phyloP scores from a whole-genome alignment of 148 eudicot genomes.

The Heliosperma pusillum region DNA sequence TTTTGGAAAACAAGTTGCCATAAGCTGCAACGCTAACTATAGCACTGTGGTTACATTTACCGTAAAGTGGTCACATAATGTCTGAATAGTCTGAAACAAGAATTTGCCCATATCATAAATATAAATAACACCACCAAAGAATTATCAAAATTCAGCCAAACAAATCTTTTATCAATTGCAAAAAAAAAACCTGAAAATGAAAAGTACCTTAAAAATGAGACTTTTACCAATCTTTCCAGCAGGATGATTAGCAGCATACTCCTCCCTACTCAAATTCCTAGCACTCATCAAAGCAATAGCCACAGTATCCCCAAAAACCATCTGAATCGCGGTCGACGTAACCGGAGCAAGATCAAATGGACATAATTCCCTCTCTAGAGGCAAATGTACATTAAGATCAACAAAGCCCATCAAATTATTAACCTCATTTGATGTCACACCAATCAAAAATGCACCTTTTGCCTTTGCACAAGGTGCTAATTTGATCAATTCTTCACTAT shows the following conservation, averaged over 20 bases:
- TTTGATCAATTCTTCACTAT: conserved; percentile 62
- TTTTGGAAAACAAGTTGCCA: too few relatives aligned
- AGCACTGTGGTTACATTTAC: too few relatives aligned
- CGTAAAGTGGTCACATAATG: too few relatives aligned
- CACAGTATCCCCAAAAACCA: conserved; percentile 96
- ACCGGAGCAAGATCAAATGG: conserved; percentile 95
- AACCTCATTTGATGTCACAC: conserved; percentile 57
- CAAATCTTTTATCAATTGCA: not conserved
- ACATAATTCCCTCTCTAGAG: conserved; percentile 86
- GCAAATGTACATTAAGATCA: conserved; percentile 83
- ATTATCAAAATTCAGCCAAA: not conserved
- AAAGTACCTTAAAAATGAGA: conserved; percentile 79
- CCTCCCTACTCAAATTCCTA: conserved; percentile 65
- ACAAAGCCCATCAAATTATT: conserved; percentile 54
- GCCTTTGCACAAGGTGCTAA: conserved; percentile 91
- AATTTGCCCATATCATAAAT: too few relatives aligned
- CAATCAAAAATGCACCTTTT: conserved; percentile 64
- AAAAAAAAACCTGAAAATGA: not conserved
- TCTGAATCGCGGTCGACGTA: conserved; percentile 96
- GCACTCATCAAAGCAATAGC: conserved; percentile 91
- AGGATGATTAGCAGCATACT: conserved; percentile 90
- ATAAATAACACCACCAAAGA: not conserved
- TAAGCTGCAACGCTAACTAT: too few relatives aligned
- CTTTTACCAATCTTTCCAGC: conserved; percentile 92
- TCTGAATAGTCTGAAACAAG: too few relatives aligned